Evolutionary conservation across 2,329 filamentous ascomycete species (phyloP), one percentile per base, ranked within the genome.

Genomic region (Elsinoe arachidis): DNA sequence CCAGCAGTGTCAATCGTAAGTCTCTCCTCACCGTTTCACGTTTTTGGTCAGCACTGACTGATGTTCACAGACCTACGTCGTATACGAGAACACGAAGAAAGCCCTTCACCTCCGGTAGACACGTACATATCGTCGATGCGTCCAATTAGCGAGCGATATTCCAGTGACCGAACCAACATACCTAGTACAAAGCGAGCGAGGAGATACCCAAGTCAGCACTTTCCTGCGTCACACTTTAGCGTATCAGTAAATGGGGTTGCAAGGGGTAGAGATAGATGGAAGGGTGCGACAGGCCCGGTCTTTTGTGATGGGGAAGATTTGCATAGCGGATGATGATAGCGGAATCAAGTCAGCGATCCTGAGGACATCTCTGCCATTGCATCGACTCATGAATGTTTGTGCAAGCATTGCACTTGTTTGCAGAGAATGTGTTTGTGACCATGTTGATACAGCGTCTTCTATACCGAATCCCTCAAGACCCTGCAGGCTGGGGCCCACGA

Each of bases 11-110:
- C 90, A 66, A 97, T 99, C 69, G 69, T 72, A 60, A 68, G 68
- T 65, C 11, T 30, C 17, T 17, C 34, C 26, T 30, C 15, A 17
- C 7, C 17, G 30, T 5, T 38, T 12, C n/a, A 14, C 47, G 58
- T 33, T 54, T 33, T 1, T 1, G 11, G 23, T n/a, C 55, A 17
- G 38, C 49, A 55, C 55, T 63, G 43, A 91, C 15, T 14, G 39
- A n/a, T n/a, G n/a, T n/a, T 17, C 21, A 58, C 62, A 69, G 64
- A 70, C 90, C 56, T 96, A 93, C 78, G 83, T 95, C 66, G 87
- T 93, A 60, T 96, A 96, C 68, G 90, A 96, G 74, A 93, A 93
- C 68, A 84, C 88, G 57, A 96, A 96, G 77, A 82, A 79, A 65
- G 69, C 87, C 34, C 76, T 95, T 59, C 65, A 71, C 56, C 61